phyloP scores from a whole-genome alignment of 2,329 filamentous ascomycete species.

The Epichloe sp. region DNA sequence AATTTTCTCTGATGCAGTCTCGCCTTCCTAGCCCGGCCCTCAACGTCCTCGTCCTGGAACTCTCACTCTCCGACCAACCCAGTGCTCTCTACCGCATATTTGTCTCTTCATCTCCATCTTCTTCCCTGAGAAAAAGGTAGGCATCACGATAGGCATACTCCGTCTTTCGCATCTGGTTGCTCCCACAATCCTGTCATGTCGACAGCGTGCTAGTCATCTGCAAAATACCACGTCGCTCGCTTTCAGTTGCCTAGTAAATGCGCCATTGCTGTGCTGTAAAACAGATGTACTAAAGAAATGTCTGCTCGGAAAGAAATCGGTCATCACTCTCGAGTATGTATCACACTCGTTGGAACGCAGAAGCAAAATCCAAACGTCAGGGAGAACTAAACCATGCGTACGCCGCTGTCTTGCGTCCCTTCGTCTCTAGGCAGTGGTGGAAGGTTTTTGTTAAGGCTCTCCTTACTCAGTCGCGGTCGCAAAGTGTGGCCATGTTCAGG shows the following conservation, averaged over 20 bases:
- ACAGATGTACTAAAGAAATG: slow-evolving; percentile 3
- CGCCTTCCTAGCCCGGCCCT: neutral
- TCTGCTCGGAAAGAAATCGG: neutral
- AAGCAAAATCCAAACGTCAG: slow-evolving; percentile 7
- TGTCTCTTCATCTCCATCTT: neutral
- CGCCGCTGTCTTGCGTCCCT: slow-evolving; percentile 14
- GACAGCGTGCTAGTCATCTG: neutral
- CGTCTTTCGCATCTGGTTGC: neutral
- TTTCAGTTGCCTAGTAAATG: neutral
- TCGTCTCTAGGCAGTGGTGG: slow-evolving; percentile 38
- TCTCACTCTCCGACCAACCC: neutral
- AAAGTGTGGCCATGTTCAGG: slow-evolving; percentile 34
- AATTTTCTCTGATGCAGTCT: neutral
- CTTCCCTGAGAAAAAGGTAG: neutral
- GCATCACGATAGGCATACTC: neutral
- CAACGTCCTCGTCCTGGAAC: neutral
- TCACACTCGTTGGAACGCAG: slow-evolving; percentile 7
- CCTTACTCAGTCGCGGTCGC: slow-evolving; percentile 32
- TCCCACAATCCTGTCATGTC: neutral
- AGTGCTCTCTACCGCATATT: neutral
- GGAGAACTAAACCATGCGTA: slow-evolving; percentile 21
- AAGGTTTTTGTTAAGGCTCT: slow-evolving; percentile 47
- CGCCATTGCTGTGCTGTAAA: slow-evolving; percentile 3
- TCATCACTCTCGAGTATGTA: neutral
- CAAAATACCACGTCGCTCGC: slow-evolving; percentile 7